Conservation (phyloP, 768 basidiomycete genomes). For the Coprinellus micaceus region DNA sequence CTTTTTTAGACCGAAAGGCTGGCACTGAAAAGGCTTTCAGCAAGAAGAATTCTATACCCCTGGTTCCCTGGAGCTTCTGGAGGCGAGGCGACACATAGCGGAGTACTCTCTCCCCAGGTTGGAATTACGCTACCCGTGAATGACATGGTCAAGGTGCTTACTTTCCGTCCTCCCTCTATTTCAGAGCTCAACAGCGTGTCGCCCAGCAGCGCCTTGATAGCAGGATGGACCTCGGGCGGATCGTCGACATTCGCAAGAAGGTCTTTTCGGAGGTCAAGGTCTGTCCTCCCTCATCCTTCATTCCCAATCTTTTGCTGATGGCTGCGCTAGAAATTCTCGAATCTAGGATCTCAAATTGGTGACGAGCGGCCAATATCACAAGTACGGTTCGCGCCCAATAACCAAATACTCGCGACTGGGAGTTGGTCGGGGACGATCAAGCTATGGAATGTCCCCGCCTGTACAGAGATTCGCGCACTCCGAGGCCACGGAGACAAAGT, state of each 20-base stretch:
- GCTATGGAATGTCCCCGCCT: conserved; percentile 92
- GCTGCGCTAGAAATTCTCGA: conserved; percentile 61
- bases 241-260: conserved; percentile 91
- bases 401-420: conserved; percentile 82
- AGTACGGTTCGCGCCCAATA: conserved; percentile 93
- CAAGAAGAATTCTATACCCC: conserved; percentile 96
- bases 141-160: conserved; percentile 73
- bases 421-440: conserved; percentile 96
- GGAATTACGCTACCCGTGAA: conserved; percentile 58
- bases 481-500: conserved; percentile 87
- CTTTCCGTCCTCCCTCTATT: conserved; percentile 41
- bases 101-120: conserved; percentile 96
- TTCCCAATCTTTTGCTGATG: background rate
- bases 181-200: conserved; percentile 93
- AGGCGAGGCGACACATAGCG: conserved; percentile 81
- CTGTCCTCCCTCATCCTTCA: background rate
- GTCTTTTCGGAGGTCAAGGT: conserved; percentile 90
- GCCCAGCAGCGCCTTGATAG: conserved; percentile 90
- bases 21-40: conserved; percentile 30
- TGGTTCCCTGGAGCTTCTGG: conserved; percentile 82
- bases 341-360: conserved; percentile 96
- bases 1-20: background rate
- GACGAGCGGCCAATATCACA: conserved; percentile 93
- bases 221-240: conserved; percentile 77
- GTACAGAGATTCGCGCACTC: conserved; percentile 72